Evolutionary conservation across 73 alveolate genomes (phyloP).

Genomic region (Tetrahymena malaccensis): DNA sequence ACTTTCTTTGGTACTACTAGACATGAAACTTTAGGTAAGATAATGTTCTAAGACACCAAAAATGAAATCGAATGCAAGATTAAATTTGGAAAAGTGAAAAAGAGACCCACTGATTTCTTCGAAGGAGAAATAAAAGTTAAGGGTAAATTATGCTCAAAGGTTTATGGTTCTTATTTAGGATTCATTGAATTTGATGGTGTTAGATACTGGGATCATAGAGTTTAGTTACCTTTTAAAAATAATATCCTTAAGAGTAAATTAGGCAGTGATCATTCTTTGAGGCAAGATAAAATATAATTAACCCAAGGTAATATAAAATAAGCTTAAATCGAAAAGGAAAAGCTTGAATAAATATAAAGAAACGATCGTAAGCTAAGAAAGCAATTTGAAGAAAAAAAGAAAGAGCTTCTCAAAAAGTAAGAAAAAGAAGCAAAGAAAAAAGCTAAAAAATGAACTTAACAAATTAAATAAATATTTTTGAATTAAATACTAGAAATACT

Average conservation of each 20-base stretch:
- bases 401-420: background rate
- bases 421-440: conserved; percentile 1
- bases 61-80: conserved; percentile 50
- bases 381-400: background rate
- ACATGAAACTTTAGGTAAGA: conserved; percentile 61
- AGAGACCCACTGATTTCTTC: conserved; percentile 56
- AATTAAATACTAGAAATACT: too few species aligned
- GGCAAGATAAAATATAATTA: conserved; percentile 47
- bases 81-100: conserved; percentile 31
- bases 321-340: conserved; percentile 66
- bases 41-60: conserved; percentile 46
- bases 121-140: conserved; percentile 63
- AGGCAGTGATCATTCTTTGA: conserved; percentile 50
- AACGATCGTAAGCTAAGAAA: conserved; percentile 52
- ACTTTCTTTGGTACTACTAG: conserved; percentile 60
- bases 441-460: background rate
- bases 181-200: conserved; percentile 78
- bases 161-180: conserved; percentile 81
- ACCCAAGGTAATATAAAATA: conserved; percentile 48
- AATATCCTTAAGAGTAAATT: background rate
- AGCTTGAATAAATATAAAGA: conserved; percentile 52
- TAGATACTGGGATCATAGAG: conserved; percentile 87
- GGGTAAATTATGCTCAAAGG: conserved; percentile 44
- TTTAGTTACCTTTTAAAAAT: background rate
- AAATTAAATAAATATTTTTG: too few species aligned